Evolutionary conservation across 2,329 filamentous ascomycete genomes (phyloP).

Genomic region (Alternaria novae-zelandiae): DNA sequence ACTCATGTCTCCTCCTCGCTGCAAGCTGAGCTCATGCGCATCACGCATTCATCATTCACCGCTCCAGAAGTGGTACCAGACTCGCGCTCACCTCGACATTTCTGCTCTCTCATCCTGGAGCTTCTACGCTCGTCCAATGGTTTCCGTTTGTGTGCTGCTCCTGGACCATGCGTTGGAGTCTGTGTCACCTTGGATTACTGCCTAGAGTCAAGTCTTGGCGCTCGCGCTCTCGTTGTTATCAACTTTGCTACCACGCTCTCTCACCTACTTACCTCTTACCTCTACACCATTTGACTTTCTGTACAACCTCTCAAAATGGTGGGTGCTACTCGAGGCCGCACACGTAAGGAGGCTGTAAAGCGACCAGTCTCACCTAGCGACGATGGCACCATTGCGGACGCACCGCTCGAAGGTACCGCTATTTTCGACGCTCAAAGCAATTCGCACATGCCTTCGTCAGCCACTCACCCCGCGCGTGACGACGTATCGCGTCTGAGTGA

Average conservation of each 20-base stretch:
- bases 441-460: too few relatives aligned
- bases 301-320: slow-evolving; percentile 5
- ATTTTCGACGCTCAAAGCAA: neutral
- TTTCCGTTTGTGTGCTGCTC: neutral
- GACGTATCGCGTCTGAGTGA: slow-evolving; percentile 15
- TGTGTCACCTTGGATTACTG: neutral
- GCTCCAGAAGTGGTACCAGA: neutral
- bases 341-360: rapidly evolving
- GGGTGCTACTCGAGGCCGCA: neutral
- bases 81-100: neutral
- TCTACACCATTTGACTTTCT: neutral
- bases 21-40: neutral
- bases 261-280: neutral
- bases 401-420: neutral
- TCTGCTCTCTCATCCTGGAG: neutral
- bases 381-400: slow-evolving; percentile 1
- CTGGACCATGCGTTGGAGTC: neutral
- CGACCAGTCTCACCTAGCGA: neutral
- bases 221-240: neutral
- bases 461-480: neutral
- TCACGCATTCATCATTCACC: neutral
- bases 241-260: neutral
- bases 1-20: neutral
- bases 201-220: slow-evolving; percentile 1
- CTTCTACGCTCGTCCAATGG: neutral